Evolutionary conservation across 495 filamentous ascomycete species (phyloP), one percentile per base, ranked within the genome.

Genomic region (Aspergillus biplanus): DNA sequence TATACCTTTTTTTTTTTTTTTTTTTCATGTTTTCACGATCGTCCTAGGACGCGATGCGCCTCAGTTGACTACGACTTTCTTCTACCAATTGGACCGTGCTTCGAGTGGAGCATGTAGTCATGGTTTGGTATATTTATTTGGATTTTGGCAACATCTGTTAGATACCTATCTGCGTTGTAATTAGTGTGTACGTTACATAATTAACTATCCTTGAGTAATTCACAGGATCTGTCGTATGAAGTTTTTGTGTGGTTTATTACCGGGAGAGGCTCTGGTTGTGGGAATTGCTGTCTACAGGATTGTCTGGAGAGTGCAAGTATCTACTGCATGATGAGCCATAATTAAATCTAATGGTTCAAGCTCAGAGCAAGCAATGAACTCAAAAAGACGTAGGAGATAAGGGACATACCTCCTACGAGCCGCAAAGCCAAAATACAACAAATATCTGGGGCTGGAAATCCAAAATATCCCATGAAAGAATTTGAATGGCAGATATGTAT

Each of bases 141-240:
- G 39, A 44, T 44, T 12, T 44, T 11, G 6, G 9, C 16, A 1
- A 21, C 27, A 21, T 44, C 42, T 67, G 67, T 69, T 71, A 76
- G 75, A 78, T 80, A 80, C 74, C 77, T 79, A 73, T 72, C 66
- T 69, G 65, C 61, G 58, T 70, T 76, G 73, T 78, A 78, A 60
- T 68, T 73, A 73, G 57, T 67, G 46, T 52, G 47, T 52, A 60
- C 44, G 33, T 50, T 58, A 34, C 44, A 52, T 33, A 39, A 49
- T 58, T 54, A 50, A 2, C 33, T 7, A 6, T 32, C 33, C 21
- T 18, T 50, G 47, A 50, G 6, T 50, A 9, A 50, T n/a, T 44
- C 12, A 31, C 27, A 50, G 47, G 47, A 50, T 50, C 47, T 49
- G 16, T 9, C 21, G 27, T 50, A 50, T 50, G 39, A 39, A 39